Percentiles rank a stretch among this genome's conserved stretches.
These are phyloP conservation scores for Candida xyloterini DNA, from an alignment of 805 yeast genomes.

Conservation along the genomic window DNA sequence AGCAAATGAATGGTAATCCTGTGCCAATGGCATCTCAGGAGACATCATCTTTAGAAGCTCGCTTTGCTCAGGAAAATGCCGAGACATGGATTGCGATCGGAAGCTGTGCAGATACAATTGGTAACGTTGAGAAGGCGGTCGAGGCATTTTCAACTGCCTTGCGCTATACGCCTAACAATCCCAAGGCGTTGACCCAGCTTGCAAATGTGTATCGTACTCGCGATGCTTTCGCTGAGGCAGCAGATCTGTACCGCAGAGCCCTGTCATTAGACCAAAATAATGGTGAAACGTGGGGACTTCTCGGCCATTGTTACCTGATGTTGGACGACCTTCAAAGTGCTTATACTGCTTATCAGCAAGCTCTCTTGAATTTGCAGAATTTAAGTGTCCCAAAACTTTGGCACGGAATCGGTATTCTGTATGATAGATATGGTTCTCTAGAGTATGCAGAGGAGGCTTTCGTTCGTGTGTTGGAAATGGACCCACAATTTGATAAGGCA, in stretches of 20 bases:
- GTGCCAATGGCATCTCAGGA: conserved; percentile 17
- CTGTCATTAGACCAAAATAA: conserved; percentile 76
- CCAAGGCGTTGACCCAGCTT: conserved; percentile 78
- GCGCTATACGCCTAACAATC: conserved; percentile 79
- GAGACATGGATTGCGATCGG: conserved; percentile 91
- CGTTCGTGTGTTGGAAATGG: conserved; percentile 91
- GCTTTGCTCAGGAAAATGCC: conserved; percentile 53
- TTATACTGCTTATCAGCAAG: conserved; percentile 95
- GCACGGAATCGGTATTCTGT: conserved; percentile 97
- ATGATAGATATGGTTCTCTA: conserved; percentile 92
- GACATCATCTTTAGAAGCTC: conserved; percentile 26
- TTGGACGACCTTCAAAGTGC: conserved; percentile 94
- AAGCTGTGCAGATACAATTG: conserved; percentile 81
- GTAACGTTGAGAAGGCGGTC: conserved; percentile 86
- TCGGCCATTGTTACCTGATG: conserved; percentile 97
- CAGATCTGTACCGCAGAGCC: conserved; percentile 89
- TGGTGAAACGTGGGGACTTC: conserved; percentile 95
- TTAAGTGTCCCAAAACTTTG: conserved; percentile 95
- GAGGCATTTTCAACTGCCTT: conserved; percentile 85
- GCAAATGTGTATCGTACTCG: conserved; percentile 87
- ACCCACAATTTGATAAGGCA: conserved; percentile 93
- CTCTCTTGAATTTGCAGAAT: conserved; percentile 83
- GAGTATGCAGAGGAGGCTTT: conserved; percentile 99
- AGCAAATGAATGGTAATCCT: conserved; percentile 23
- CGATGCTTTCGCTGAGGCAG: conserved; percentile 91